Conservation (phyloP, 177 flowering plant species). For the Telopea speciosissima region DNA sequence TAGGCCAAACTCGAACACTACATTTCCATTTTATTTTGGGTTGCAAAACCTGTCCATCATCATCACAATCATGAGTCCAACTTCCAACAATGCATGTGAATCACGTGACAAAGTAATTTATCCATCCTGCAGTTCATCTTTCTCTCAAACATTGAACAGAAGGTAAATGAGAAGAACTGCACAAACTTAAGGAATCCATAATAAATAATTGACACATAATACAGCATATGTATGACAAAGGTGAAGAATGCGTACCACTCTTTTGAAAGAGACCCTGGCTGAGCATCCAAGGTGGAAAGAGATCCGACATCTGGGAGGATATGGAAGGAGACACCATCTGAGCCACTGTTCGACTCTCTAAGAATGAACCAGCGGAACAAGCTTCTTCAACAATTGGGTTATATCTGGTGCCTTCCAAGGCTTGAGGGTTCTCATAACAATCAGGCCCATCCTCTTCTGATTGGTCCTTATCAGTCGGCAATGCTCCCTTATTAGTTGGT, state of each 20-base stretch:
- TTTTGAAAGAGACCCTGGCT: conserved; percentile 68
- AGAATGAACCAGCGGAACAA: conserved; percentile 83
- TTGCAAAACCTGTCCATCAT: conserved; percentile 93
- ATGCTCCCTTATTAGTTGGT: conserved; percentile 17
- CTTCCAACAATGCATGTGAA: conserved; percentile 79
- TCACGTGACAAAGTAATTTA: conserved; percentile 93
- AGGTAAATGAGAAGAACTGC: conserved; percentile 9
- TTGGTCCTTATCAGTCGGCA: conserved; percentile 45
- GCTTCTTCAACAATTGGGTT: conserved; percentile 52
- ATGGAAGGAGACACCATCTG: conserved; percentile 52
- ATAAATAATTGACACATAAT: background rate
- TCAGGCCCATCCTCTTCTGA: conserved; percentile 52
- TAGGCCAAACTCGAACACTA: conserved; percentile 75
- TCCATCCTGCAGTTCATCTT: conserved; percentile 92
- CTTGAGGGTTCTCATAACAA: conserved; percentile 36
- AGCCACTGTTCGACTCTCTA: conserved; percentile 46
- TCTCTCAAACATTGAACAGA: conserved; percentile 37
- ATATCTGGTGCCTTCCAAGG: conserved; percentile 32
- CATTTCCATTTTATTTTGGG: conserved; percentile 92
- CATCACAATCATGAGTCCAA: conserved; percentile 92
- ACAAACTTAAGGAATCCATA: background rate
- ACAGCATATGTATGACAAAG: background rate
- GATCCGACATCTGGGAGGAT: conserved; percentile 87
- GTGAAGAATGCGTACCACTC: conserved; percentile 42
- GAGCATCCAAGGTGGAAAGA: conserved; percentile 83